Conservation (phyloP, 129 eudicot genomes). For the Tagetes erecta region DNA sequence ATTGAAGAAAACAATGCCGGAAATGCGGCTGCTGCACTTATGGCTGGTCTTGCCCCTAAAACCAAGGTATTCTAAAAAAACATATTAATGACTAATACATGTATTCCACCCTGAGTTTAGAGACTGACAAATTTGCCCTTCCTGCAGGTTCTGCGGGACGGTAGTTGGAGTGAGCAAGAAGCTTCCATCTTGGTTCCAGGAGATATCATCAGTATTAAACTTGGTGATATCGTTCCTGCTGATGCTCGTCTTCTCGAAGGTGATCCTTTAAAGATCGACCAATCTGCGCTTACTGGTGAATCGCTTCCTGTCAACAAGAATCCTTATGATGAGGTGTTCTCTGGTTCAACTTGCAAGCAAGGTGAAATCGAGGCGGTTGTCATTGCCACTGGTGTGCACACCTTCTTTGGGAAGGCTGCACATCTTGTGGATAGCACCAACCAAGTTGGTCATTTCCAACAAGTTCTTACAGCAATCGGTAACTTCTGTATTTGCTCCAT, state of each 20-base stretch:
- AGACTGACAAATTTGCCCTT: background rate
- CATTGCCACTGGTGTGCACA: conserved; percentile 87
- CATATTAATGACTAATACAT: background rate
- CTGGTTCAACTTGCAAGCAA: conserved; percentile 92
- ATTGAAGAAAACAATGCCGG: conserved; percentile 94
- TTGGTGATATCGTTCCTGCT: conserved; percentile 83
- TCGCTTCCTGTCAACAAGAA: conserved; percentile 82
- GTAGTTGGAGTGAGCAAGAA: conserved; percentile 86
- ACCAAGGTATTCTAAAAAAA: conserved; percentile 57
- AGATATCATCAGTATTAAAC: conserved; percentile 78
- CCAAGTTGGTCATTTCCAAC: conserved; percentile 85
- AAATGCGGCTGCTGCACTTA: conserved; percentile 93
- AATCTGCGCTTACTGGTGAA: conserved; percentile 90
- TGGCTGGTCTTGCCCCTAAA: conserved; percentile 97
- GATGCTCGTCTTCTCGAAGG: conserved; percentile 95
- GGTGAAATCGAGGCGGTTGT: conserved; percentile 87
- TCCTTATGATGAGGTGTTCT: conserved; percentile 76
- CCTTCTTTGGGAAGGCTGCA: conserved; percentile 92
- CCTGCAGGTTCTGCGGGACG: conserved; percentile 67
- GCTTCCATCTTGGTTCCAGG: conserved; percentile 87
- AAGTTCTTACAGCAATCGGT: conserved; percentile 81
- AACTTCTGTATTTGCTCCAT: conserved; percentile 89
- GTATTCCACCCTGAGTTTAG: background rate
- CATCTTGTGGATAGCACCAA: conserved; percentile 92
- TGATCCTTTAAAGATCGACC: conserved; percentile 80